Evolutionary conservation across 2,329 filamentous ascomycete genomes (phyloP).

Genomic region (Pestalotiopsis sp.): DNA sequence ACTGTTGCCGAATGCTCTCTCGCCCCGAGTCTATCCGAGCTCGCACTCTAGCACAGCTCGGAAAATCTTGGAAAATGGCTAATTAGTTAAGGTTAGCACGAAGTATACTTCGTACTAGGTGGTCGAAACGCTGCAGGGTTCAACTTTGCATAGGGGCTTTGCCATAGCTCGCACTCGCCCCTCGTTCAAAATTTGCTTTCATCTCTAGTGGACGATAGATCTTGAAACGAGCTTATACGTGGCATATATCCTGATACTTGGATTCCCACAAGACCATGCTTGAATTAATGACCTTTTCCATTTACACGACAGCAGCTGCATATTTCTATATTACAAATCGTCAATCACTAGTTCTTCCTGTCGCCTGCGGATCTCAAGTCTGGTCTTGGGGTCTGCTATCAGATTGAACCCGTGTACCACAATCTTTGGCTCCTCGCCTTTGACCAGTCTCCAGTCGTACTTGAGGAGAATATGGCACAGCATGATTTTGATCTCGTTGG

Average conservation of each 20-base stretch:
- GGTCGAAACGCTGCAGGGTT: too few relatives aligned
- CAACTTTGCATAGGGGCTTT: too few relatives aligned
- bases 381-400: constrained; percentile 17
- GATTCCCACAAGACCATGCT: too few relatives aligned
- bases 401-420: constrained; percentile 12
- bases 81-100: too few relatives aligned
- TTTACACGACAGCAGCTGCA: neutral
- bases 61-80: too few relatives aligned
- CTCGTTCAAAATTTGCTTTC: too few relatives aligned
- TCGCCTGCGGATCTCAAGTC: constrained; percentile 27
- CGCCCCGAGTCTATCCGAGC: neutral
- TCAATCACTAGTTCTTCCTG: constrained; percentile 30
- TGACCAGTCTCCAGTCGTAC: constrained; percentile 32
- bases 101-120: too few relatives aligned
- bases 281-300: neutral
- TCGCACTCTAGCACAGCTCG: neutral
- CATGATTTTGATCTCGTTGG: constrained; percentile 35
- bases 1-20: neutral
- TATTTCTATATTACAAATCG: constrained; percentile 5
- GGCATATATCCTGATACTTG: too few relatives aligned
- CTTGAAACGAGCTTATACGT: too few relatives aligned
- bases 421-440: constrained; percentile 20
- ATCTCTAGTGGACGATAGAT: too few relatives aligned
- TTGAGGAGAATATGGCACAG: constrained; percentile 29
- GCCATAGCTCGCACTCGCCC: too few relatives aligned